Conservation (phyloP, 2,329 filamentous ascomycete genomes). For the Trichophyton simii region DNA sequence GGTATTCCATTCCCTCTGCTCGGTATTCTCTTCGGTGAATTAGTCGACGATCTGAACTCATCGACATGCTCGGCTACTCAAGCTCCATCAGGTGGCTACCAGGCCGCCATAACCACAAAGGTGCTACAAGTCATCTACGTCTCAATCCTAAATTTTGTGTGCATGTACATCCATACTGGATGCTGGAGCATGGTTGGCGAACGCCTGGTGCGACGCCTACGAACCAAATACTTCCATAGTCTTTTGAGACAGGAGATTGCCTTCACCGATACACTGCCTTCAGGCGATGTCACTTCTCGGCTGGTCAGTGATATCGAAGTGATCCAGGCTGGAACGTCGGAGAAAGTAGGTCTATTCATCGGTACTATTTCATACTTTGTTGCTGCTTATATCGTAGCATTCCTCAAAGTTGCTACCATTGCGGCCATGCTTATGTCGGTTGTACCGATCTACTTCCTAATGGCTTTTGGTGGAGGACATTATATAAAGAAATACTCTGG, state of each 20-base stretch:
- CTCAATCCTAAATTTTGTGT: constrained; percentile 48
- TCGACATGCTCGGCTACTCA: constrained; percentile 5
- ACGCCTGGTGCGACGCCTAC: constrained; percentile 49
- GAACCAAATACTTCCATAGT: constrained; percentile 47
- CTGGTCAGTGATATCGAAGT: constrained; percentile 54
- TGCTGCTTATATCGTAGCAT: constrained; percentile 54
- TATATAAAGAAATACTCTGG: constrained; percentile 41
- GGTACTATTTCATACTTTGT: constrained; percentile 53
- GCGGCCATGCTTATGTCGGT: constrained; percentile 53
- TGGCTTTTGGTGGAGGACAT: constrained; percentile 44
- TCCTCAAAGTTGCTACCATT: constrained; percentile 50
- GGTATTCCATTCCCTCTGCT: constrained; percentile 30
- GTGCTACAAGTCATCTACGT: constrained; percentile 52
- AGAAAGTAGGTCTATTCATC: constrained; percentile 57
- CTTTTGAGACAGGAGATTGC: constrained; percentile 50
- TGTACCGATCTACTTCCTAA: constrained; percentile 50
- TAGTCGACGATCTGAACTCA: constrained; percentile 29
- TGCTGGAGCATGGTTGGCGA: constrained; percentile 55
- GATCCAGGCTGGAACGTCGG: constrained; percentile 55
- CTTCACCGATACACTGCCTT: constrained; percentile 51
- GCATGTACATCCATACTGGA: constrained; percentile 52
- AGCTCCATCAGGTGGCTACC: constrained; percentile 10
- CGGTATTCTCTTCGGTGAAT: constrained; percentile 29
- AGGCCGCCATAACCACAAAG: constrained; percentile 41
- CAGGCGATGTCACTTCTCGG: constrained; percentile 51